Evolutionary conservation across 441 rosid species (phyloP).

Genomic region (Macaranga tanarius): DNA sequence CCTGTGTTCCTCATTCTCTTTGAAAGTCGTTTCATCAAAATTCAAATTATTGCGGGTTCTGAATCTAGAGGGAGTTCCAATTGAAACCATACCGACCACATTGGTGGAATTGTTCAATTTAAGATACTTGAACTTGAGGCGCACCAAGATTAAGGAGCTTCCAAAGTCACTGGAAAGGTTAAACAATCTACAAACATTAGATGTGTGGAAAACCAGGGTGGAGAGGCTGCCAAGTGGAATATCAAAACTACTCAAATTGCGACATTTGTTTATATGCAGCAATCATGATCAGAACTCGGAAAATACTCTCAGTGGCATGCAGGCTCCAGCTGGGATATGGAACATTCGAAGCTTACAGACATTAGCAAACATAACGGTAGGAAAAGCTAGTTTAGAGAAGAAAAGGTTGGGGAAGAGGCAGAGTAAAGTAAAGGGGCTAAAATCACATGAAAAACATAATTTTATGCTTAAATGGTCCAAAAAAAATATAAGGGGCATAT

Average conservation of each 20-base stretch:
- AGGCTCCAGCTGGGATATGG: slow-evolving; percentile 34
- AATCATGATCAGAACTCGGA: slow-evolving; percentile 6
- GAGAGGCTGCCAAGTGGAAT: slow-evolving; percentile 28
- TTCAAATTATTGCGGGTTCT: slow-evolving; percentile 29
- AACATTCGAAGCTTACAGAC: slow-evolving; percentile 36
- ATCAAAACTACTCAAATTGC: slow-evolving; percentile 22
- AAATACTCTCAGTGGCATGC: slow-evolving; percentile 15
- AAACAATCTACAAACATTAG: slow-evolving; percentile 25
- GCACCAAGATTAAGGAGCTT: slow-evolving; percentile 27
- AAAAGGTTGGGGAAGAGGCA: no score
- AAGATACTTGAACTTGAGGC: slow-evolving; percentile 28
- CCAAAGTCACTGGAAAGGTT: slow-evolving; percentile 28
- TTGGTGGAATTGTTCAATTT: slow-evolving; percentile 26
- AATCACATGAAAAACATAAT: no score
- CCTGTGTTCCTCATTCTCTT: slow-evolving; percentile 22
- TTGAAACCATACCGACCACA: slow-evolving; percentile 23
- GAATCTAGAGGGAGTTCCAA: slow-evolving; percentile 22
- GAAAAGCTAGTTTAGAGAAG: no score
- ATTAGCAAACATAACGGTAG: slow-evolving; percentile 33
- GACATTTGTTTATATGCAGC: slow-evolving; percentile 24
- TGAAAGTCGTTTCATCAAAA: slow-evolving; percentile 16
- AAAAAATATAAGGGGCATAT: no score
- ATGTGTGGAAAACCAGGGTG: slow-evolving; percentile 22
- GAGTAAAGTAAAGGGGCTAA: no score
- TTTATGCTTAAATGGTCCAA: no score